Evolutionary conservation across 176 grass and related monocot species (phyloP).

Genomic region (Eleusine coracana): DNA sequence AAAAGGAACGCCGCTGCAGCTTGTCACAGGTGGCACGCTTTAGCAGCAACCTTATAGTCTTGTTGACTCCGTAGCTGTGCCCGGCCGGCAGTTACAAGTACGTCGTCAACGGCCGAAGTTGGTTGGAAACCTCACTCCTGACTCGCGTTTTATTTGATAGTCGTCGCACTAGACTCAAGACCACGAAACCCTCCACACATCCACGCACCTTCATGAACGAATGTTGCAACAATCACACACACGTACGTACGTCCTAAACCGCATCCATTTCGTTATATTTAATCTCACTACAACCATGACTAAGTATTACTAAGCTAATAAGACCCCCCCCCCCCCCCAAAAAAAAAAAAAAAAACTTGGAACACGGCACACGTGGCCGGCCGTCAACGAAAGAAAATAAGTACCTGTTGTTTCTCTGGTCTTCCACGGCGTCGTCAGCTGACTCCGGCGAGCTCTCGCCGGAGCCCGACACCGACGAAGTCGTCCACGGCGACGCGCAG

Average conservation of each 20-base stretch:
- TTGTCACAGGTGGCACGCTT: not conserved
- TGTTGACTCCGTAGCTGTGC: not conserved
- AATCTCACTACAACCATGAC: too few species aligned
- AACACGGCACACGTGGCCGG: not conserved
- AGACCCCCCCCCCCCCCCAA: too few species aligned
- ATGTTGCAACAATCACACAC: not conserved
- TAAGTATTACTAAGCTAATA: too few species aligned
- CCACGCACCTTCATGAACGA: not conserved
- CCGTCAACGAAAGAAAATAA: not conserved
- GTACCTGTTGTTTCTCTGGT: constrained; percentile 1
- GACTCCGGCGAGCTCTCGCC: constrained; percentile 66
- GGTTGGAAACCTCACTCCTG: constrained; percentile 31
- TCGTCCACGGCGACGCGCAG: not conserved
- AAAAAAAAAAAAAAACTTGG: not conserved
- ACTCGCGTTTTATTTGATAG: constrained; percentile 6
- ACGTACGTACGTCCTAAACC: too few species aligned
- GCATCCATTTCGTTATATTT: too few species aligned
- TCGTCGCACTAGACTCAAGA: constrained; percentile 18
- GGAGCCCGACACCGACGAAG: constrained; percentile 53
- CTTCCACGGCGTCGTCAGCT: constrained; percentile 49
- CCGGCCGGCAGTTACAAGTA: not conserved
- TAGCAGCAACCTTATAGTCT: not conserved
- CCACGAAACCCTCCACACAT: not conserved
- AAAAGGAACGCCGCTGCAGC: not conserved
- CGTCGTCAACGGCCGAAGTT: constrained; percentile 29